Base-by-base conservation (phyloP, 108 stramenopile species). In the Pseudonitzschia pungens region DNA sequence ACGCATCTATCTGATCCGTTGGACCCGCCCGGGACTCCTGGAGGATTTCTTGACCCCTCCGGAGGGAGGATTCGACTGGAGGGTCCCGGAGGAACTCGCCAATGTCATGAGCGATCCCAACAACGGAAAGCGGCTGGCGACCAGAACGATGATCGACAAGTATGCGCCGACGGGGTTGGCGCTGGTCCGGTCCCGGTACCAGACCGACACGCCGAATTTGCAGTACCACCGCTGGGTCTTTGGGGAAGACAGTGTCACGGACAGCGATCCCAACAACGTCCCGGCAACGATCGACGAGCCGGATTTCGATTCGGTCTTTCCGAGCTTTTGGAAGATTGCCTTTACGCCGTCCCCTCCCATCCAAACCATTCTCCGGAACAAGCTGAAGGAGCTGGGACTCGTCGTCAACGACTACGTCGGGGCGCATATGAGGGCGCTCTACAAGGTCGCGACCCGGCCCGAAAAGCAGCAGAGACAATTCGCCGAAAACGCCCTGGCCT, bases 271-370 rank as follows among this genome's bases (percentile, higher is more conserved):
- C 10, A 50, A 44, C 28, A 20, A 44, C 9, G 28, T 67, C 0
- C 31, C 36, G 15, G 44, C 21, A 0, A 0, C 14, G 20, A 16
- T 31, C 12, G 52, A 16, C 53, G 53, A 77, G 22, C 29, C 26
- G 26, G 31, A 45, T 18, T 82, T 74, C 58, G 71, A 63, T 10
- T 9, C 57, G 42, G 42, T 86, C 21, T 86, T 72, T 71, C 45
- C 68, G 15, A 65, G 69, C 31, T 44, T 84, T 0, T 87, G 74
- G 75, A 57, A 58, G n/a, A 43, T 68, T 0, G 45, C 81, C 14
- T 87, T 87, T 73, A 81, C 78, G 9, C 86, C 83, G 18, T 76
- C 86, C 0, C 77, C 65, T 21, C 81, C 83, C 3, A 29, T 87
- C 6, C 71, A 73, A 0, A 29, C 29, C 11, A 54, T 29, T 2